Percentiles rank a stretch among this genome's conserved stretches.
phyloP scores from a whole-genome alignment of 768 basidiomycete genomes.

The Leccinellum albellum region DNA sequence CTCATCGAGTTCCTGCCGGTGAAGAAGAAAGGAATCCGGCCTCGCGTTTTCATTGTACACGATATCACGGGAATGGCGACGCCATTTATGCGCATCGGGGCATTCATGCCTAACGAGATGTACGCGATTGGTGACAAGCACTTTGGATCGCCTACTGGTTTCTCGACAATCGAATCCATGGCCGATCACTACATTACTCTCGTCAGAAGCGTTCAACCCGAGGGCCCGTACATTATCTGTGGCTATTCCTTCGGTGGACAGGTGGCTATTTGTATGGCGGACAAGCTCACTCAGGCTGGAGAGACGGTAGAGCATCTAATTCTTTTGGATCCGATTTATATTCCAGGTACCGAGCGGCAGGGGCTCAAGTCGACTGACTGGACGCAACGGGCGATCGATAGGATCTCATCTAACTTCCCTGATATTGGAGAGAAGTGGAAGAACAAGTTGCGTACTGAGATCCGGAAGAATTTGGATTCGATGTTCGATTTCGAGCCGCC shows the following conservation, averaged over 20 bases:
- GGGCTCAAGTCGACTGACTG: slow-evolving; percentile 30
- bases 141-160: slow-evolving; percentile 28
- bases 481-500: slow-evolving; percentile 33
- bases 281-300: slow-evolving; percentile 22
- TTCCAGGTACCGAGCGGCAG: slow-evolving; percentile 25
- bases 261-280: slow-evolving; percentile 27
- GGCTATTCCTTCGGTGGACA: slow-evolving; percentile 30
- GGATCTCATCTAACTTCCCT: slow-evolving; percentile 30
- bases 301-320: slow-evolving; percentile 24
- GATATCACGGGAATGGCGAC: slow-evolving; percentile 32
- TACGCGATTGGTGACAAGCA: slow-evolving; percentile 33
- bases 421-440: slow-evolving; percentile 33
- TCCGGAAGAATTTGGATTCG: slow-evolving; percentile 31
- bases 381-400: slow-evolving; percentile 29
- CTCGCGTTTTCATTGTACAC: slow-evolving; percentile 29
- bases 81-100: slow-evolving; percentile 31
- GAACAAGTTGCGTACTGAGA: slow-evolving; percentile 27
- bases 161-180: slow-evolving; percentile 29
- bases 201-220: slow-evolving; percentile 22
- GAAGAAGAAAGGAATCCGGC: slow-evolving; percentile 29
- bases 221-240: slow-evolving; percentile 24
- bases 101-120: slow-evolving; percentile 32
- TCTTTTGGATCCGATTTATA: slow-evolving; percentile 30
- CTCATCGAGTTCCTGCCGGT: slow-evolving; percentile 29
- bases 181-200: slow-evolving; percentile 32